Evolutionary conservation across 495 filamentous ascomycete genomes (phyloP).

Genomic region (Chaetomium cochliodes): DNA sequence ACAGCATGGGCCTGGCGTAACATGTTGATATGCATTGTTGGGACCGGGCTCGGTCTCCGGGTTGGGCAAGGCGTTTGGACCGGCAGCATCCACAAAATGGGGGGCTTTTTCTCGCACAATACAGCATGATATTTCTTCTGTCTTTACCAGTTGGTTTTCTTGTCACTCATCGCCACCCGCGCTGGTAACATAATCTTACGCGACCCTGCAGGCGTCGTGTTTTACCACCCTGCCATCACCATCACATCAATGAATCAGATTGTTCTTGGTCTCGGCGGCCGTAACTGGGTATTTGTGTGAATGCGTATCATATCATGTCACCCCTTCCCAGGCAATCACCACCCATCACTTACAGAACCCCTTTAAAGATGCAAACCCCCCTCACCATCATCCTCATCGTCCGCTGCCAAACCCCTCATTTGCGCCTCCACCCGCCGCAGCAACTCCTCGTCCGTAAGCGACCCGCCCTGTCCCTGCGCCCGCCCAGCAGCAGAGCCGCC

Average conservation of each 20-base stretch:
- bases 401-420: slow-evolving; percentile 42
- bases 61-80: slow-evolving; percentile 17
- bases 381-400: slow-evolving; percentile 57
- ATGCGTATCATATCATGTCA: neutral
- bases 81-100: slow-evolving; percentile 16
- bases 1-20: slow-evolving; percentile 15
- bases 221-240: neutral
- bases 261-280: neutral
- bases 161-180: neutral
- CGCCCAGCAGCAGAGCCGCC: slow-evolving; percentile 12
- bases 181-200: neutral
- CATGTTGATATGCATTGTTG: slow-evolving; percentile 15
- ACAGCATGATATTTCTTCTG: slow-evolving; percentile 17
- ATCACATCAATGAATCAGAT: slow-evolving; percentile 11
- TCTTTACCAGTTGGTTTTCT: neutral
- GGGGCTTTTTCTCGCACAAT: slow-evolving; percentile 7
- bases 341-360: neutral
- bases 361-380: slow-evolving; percentile 67
- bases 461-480: slow-evolving; percentile 30
- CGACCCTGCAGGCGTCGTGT: slow-evolving; percentile 2
- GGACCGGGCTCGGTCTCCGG: neutral
- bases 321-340: neutral
- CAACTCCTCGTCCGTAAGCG: slow-evolving; percentile 50
- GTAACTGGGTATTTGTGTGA: neutral
- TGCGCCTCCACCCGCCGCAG: slow-evolving; percentile 46